Evolutionary conservation across 169 alveolate species (phyloP).

Genomic region (Theileria annulata): DNA sequence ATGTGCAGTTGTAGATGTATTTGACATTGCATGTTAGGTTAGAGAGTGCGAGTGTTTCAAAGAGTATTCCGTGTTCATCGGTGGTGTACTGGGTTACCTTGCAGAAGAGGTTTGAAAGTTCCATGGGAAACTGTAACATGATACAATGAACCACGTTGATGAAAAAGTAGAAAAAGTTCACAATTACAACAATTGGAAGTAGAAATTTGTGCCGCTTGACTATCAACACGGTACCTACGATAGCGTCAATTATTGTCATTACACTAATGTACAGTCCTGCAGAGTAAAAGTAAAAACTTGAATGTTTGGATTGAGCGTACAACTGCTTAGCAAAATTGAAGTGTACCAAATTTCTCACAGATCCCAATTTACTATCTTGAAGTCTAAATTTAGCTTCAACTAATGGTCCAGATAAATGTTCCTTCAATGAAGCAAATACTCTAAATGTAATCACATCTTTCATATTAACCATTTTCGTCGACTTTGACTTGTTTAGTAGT

Average conservation of each 20-base stretch:
- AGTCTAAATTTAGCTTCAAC: background rate
- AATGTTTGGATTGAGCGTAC: constrained; percentile 10
- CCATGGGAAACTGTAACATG: constrained; percentile 28
- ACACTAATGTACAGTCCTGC: constrained; percentile 3
- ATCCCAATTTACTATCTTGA: background rate
- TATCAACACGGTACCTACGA: constrained; percentile 24
- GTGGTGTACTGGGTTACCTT: constrained; percentile 21
- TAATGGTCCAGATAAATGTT: background rate
- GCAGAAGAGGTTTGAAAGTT: constrained; percentile 30
- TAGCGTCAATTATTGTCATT: background rate
- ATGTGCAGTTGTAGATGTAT: background rate
- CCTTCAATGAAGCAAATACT: background rate
- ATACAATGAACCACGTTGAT: constrained; percentile 13
- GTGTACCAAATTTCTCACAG: background rate
- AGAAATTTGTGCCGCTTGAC: constrained; percentile 25
- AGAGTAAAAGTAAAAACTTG: background rate
- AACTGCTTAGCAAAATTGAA: constrained; percentile 14
- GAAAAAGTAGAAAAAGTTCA: constrained; percentile 8
- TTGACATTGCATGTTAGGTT: constrained; percentile 36
- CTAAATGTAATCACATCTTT: background rate
- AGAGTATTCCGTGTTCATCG: background rate
- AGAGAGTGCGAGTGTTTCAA: constrained; percentile 41
- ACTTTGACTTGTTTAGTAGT: background rate
- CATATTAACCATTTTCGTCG: background rate
- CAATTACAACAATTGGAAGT: constrained; percentile 21